A percentile compares a stretch with the other conserved stretches of the same genome.
phyloP scores from a whole-genome alignment of 345 rosid genomes.

The Clausena lansium region DNA sequence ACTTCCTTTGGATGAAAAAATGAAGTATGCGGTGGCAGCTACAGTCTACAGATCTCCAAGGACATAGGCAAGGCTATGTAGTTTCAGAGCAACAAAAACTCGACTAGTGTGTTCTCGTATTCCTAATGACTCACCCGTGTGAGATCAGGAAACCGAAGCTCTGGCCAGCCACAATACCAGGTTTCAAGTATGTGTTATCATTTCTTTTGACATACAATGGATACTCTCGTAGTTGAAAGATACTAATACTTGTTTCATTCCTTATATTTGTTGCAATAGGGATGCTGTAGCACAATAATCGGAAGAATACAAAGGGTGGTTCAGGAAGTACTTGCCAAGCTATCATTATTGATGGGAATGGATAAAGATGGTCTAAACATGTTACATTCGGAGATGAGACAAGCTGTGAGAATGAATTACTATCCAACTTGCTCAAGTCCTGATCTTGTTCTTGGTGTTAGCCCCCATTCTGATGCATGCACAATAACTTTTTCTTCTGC shows the following conservation, averaged over 20 bases:
- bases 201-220: not conserved
- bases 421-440: constrained; percentile 28
- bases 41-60: constrained; percentile 16
- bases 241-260: not conserved
- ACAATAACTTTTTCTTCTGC: constrained; percentile 25
- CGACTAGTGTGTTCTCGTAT: constrained; percentile 24
- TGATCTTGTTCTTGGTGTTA: constrained; percentile 22
- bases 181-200: constrained; percentile 23
- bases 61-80: constrained; percentile 25
- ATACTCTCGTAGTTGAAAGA: no score
- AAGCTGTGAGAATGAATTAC: constrained; percentile 27
- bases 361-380: constrained; percentile 12
- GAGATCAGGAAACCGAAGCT: not conserved
- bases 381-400: constrained; percentile 19
- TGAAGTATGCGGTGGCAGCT: constrained; percentile 17
- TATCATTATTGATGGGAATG: constrained; percentile 19
- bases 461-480: constrained; percentile 24
- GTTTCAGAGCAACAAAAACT: constrained; percentile 32
- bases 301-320: constrained; percentile 4
- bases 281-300: constrained; percentile 22
- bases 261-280: not conserved
- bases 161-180: not conserved
- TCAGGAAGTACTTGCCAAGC: not conserved
- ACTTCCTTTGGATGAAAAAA: constrained; percentile 29
- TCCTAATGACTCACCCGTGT: constrained; percentile 14